Evolutionary conservation across 805 yeast genomes (phyloP).

Genomic region (Candida vartiovaarae): DNA sequence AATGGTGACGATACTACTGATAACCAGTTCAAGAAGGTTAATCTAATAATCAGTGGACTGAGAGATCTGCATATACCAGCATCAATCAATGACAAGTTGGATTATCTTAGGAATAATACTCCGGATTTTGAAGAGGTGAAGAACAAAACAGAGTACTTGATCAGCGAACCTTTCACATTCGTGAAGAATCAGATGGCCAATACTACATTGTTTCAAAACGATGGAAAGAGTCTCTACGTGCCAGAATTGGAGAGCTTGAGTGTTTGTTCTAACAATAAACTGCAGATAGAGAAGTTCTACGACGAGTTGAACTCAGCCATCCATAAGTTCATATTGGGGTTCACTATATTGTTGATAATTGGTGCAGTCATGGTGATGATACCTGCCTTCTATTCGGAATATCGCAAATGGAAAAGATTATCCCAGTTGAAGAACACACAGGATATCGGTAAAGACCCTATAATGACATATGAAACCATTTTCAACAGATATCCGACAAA

Average conservation of each 20-base stretch:
- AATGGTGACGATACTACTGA: conserved; percentile 31
- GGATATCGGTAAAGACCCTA: conserved; percentile 12
- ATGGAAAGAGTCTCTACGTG: conserved; percentile 27
- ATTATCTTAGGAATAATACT: conserved; percentile 39
- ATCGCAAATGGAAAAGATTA: conserved; percentile 40
- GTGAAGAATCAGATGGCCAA: conserved; percentile 36
- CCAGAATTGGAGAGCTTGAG: conserved; percentile 30
- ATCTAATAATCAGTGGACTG: conserved; percentile 50
- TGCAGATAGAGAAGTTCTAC: conserved; percentile 35
- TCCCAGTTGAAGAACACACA: conserved; percentile 25
- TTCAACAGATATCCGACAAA: conserved; percentile 19
- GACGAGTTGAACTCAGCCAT: conserved; percentile 20
- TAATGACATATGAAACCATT: conserved; percentile 14
- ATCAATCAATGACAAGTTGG: conserved; percentile 51
- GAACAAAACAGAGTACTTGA: conserved; percentile 45
- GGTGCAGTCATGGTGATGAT: conserved; percentile 35
- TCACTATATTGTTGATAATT: conserved; percentile 33
- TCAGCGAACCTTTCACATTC: conserved; percentile 53
- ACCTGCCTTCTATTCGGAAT: conserved; percentile 39
- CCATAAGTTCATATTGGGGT: conserved; percentile 29
- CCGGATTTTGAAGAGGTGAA: conserved; percentile 65
- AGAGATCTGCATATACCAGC: conserved; percentile 58
- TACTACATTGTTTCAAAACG: conserved; percentile 15
- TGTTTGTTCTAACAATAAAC: conserved; percentile 35
- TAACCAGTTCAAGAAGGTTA: conserved; percentile 37